phyloP scores from a whole-genome alignment of 495 filamentous ascomycete species.

The Aspergillus diversus region DNA sequence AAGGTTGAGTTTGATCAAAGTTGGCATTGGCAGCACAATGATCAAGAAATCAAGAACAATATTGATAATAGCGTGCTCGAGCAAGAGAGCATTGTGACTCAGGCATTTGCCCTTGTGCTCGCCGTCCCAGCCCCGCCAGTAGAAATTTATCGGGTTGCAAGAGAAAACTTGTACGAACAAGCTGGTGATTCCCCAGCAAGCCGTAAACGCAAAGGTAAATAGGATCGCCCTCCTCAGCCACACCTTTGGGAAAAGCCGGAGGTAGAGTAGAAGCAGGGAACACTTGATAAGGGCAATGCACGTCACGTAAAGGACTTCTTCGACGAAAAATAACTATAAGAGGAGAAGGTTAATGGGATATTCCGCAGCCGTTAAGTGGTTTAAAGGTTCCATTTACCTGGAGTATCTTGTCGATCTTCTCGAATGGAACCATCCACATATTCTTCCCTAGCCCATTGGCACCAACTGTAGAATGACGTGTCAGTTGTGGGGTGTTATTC shows the following conservation, averaged over 20 bases:
- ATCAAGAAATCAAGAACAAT: constrained; percentile 49
- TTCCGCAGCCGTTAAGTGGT: background rate
- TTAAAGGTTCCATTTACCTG: constrained; percentile 13
- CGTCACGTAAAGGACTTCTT: constrained; percentile 25
- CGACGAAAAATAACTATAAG: constrained; percentile 23
- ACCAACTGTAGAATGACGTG: constrained; percentile 11
- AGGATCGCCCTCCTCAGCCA: constrained; percentile 25
- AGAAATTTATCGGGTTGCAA: constrained; percentile 42
- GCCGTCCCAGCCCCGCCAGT: constrained; percentile 41
- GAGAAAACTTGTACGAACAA: constrained; percentile 36
- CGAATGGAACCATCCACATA: constrained; percentile 26
- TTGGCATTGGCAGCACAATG: constrained; percentile 41
- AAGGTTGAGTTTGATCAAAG: constrained; percentile 28
- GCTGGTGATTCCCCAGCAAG: constrained; percentile 33
- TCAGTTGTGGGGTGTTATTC: background rate
- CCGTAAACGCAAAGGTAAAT: constrained; percentile 30
- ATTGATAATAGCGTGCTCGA: constrained; percentile 38
- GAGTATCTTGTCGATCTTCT: constrained; percentile 20
- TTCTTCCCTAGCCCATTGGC: constrained; percentile 26
- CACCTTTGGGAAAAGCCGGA: constrained; percentile 38
- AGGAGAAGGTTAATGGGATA: background rate
- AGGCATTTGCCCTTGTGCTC: constrained; percentile 37
- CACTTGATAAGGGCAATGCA: constrained; percentile 24
- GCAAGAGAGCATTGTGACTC: constrained; percentile 32
- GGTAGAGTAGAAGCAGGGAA: constrained; percentile 33